These are phyloP conservation scores for Phylloporus gajari DNA, from an alignment of 1,284 basidiomycete genomes.

Conservation along the genomic window DNA sequence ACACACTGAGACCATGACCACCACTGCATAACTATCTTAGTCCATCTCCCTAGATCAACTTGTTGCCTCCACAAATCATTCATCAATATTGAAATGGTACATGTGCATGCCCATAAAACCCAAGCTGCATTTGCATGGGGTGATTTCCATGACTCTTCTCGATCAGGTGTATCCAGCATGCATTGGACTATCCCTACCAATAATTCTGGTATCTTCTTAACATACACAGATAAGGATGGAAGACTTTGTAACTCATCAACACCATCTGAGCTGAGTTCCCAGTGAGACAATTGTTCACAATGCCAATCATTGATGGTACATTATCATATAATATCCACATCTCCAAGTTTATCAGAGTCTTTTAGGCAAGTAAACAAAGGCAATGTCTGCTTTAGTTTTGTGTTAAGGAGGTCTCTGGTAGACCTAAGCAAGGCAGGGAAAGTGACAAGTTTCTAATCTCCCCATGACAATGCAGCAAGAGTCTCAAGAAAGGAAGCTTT, in stretches of 20 bases:
- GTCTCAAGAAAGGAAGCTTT: conserved; percentile 65
- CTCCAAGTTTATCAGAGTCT: conserved; percentile 53
- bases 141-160: conserved; percentile 45
- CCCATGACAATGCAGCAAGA: conserved; percentile 73
- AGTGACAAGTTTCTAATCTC: conserved; percentile 76
- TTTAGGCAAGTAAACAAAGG: conserved; percentile 61
- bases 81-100: conserved; percentile 54
- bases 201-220: conserved; percentile 55
- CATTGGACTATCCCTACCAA: conserved; percentile 62
- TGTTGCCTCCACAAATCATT: conserved; percentile 53
- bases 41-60: conserved; percentile 61
- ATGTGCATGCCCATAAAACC: conserved; percentile 61
- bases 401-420: conserved; percentile 57
- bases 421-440: conserved; percentile 65
- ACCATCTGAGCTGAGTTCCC: conserved; percentile 45
- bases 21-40: conserved; percentile 52
- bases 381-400: conserved; percentile 53
- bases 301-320: conserved; percentile 61
- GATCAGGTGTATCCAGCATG: conserved; percentile 51
- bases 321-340: conserved; percentile 68
- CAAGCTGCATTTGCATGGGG: conserved; percentile 59
- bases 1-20: conserved; percentile 72
- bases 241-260: conserved; percentile 59
- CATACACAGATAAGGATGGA: conserved; percentile 60
- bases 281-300: conserved; percentile 36